Base-by-base conservation (phyloP, 179 eudicot genomes). In the Vitellaria paradoxa region DNA sequence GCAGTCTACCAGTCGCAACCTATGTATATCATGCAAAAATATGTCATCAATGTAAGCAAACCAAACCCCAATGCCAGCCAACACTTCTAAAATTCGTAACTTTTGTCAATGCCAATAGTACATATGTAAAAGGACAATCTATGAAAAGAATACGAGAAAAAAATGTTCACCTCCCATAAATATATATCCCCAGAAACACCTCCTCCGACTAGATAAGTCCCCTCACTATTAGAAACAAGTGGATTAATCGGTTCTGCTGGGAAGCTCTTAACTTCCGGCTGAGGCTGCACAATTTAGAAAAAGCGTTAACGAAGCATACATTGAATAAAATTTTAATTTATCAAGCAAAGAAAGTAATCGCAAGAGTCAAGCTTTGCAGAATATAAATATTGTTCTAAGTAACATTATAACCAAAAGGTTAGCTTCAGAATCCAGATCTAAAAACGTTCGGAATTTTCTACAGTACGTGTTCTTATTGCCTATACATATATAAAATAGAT, bases 211-310 rank as follows among this genome's bases (percentile, higher is more conserved):
- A 94, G 80, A 72, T 89, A 91, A 73, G 90, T 92, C 50, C 98
- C 98, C 7, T 84, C 91, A 14, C 82, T 79, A 74, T 94, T 89
- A 2, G 92, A 81, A 37, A 85, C 89, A 66, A 94, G 83, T 0
- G 97, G 90, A 81, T 86, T 91, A 17, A 92, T 90, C 0, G 90
- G 87, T 82, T 94, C 97, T 0, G 90, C 85, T 6, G 97, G 97
- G 77, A 93, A 92, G 76, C 94, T 87, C 90, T 89, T 92, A 4
- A 90, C 96, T 85, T 92, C 97, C 45, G 85, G 89, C 68, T 92
- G 97, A 72, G 97, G 94, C 98, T 94, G 89, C 81, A 81, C 9
- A 20, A 75, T 26, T 20, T 53, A n/a, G 46, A n/a, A 40, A 40
- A 72, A 10, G 30, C 23, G n/a, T 9, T 18, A 69, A 21, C 7